A percentile compares a stretch with the other conserved stretches of the same genome.
These are phyloP conservation scores for Penicillium atrosanguineum DNA, from an alignment of 495 filamentous ascomycete species.

Conservation along the genomic window DNA sequence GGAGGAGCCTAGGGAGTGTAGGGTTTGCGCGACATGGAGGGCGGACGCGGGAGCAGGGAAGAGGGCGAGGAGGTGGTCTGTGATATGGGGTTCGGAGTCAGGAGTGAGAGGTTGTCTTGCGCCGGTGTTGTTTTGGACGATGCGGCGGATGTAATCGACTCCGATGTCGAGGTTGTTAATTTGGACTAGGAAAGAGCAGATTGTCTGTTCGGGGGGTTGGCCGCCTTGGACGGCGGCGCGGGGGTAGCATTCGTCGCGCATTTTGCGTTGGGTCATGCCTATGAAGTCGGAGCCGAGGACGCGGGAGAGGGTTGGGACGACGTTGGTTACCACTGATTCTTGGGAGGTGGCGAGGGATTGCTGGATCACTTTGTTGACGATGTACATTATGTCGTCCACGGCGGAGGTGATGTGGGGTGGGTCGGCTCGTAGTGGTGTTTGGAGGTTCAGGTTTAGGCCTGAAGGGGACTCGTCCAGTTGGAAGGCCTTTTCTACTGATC, in stretches of 20 bases:
- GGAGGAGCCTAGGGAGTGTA: conserved; percentile 64
- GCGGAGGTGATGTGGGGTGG: conserved; percentile 91
- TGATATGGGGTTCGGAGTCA: conserved; percentile 14
- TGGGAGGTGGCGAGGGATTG: conserved; percentile 85
- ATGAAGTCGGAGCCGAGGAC: conserved; percentile 93
- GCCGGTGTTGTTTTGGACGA: conserved; percentile 65
- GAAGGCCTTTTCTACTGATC: conserved; percentile 95
- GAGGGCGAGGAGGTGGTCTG: conserved; percentile 51
- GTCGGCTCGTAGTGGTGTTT: conserved; percentile 63
- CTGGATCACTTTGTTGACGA: conserved; percentile 86
- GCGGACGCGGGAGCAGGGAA: conserved; percentile 81
- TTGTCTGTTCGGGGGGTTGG: conserved; percentile 77
- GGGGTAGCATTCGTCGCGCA: conserved; percentile 93
- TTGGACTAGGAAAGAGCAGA: conserved; percentile 82
- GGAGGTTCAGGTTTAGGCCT: conserved; percentile 71
- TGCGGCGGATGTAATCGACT: conserved; percentile 84
- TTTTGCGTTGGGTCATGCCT: conserved; percentile 94
- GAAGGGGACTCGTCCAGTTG: conserved; percentile 93
- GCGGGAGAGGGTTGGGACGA: conserved; percentile 75
- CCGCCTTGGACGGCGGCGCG: conserved; percentile 69
- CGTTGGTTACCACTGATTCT: conserved; percentile 65
- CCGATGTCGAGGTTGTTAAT: conserved; percentile 94
- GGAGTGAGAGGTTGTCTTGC: conserved; percentile 28
- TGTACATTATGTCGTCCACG: conserved; percentile 99
- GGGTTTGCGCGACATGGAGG: conserved; percentile 58